phyloP scores from a whole-genome alignment of 78 protist species.

The Dictyostelium brefeldianum region DNA sequence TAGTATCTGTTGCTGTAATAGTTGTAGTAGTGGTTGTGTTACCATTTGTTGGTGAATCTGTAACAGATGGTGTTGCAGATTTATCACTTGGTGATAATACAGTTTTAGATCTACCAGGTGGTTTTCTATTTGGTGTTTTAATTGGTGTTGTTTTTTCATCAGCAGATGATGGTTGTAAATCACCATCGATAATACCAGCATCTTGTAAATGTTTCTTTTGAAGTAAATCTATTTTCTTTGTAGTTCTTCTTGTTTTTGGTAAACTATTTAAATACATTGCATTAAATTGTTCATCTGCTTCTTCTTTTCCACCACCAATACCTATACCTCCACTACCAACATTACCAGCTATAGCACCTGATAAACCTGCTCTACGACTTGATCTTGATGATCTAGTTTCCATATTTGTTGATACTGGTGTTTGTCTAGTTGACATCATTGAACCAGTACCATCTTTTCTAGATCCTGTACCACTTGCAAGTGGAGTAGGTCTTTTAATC shows the following conservation, averaged over 20 bases:
- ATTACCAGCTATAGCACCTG: not conserved
- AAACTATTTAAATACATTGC: constrained; percentile 49
- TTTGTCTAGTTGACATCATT: not conserved
- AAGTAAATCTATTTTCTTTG: constrained; percentile 28
- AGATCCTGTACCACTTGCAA: not conserved
- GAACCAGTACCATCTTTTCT: not conserved
- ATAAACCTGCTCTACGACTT: not conserved
- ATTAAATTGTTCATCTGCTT: constrained; percentile 12
- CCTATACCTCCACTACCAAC: not conserved
- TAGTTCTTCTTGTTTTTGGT: constrained; percentile 74
- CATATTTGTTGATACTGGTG: constrained; percentile 15
- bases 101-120: constrained; percentile 10
- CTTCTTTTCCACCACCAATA: not conserved
- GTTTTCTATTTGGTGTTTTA: not conserved
- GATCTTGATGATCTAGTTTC: constrained; percentile 21
- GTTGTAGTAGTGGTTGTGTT: not conserved
- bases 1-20: not conserved
- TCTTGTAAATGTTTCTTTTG: constrained; percentile 52
- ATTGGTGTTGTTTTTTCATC: constrained; percentile 16
- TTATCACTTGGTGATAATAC: not conserved
- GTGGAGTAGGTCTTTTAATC: constrained; percentile 5
- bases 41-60: not conserved
- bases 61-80: not conserved
- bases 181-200: constrained; percentile 28
- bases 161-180: not conserved